These are phyloP conservation scores for Macrotyloma uniflorum DNA, from an alignment of 306 rosid species.

Conservation along the genomic window DNA sequence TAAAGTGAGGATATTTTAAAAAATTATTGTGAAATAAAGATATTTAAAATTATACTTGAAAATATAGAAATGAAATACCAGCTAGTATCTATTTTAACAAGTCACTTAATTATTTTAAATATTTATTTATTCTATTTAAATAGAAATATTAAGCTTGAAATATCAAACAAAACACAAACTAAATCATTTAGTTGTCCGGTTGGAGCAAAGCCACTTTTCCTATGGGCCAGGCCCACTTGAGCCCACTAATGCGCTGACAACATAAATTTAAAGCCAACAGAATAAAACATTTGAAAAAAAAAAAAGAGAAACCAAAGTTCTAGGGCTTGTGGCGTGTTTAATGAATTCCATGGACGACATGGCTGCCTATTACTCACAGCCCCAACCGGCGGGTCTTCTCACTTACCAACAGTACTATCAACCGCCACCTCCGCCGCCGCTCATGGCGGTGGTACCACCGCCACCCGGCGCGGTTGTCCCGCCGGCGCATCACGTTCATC, in stretches of 20 bases:
- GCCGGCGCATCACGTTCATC: slow-evolving; percentile 43
- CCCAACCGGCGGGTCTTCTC: slow-evolving; percentile 52
- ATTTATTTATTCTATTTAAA: too few relatives aligned
- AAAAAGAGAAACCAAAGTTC: neutral
- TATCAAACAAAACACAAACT: too few relatives aligned
- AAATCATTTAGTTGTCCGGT: too few relatives aligned
- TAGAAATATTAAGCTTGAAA: too few relatives aligned
- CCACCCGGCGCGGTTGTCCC: slow-evolving; percentile 51
- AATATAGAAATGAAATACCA: too few relatives aligned
- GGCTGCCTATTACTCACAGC: slow-evolving; percentile 73
- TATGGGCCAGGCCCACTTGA: neutral
- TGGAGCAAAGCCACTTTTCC: neutral
- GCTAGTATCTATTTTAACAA: too few relatives aligned
- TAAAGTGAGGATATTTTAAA: too few relatives aligned
- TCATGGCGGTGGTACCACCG: slow-evolving; percentile 46
- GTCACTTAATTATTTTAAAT: too few relatives aligned
- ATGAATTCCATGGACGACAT: slow-evolving; percentile 70
- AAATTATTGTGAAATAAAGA: too few relatives aligned
- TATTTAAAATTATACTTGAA: too few relatives aligned
- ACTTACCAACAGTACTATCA: slow-evolving; percentile 69
- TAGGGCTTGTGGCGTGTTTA: slow-evolving; percentile 39
- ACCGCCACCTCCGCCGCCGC: slow-evolving; percentile 48
- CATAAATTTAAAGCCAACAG: neutral
- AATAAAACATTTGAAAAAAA: neutral
- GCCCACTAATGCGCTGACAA: neutral